Base-by-base conservation (phyloP, 2,329 filamentous ascomycete species). In the Orbilia quercus region DNA sequence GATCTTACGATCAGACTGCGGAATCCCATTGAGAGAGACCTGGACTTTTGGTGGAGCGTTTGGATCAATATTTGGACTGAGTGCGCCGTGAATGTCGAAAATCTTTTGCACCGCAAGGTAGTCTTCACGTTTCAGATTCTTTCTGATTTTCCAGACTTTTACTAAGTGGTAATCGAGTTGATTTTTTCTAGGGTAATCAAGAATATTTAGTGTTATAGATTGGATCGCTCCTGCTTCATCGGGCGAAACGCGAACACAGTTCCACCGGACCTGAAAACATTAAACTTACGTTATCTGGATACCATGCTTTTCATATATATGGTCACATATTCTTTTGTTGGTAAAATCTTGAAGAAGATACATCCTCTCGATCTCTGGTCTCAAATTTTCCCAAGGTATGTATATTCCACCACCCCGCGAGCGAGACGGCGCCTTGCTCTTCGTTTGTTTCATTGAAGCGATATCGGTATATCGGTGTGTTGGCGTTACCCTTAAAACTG, bases 101-200 rank as follows among this genome's bases (percentile, higher is more conserved):
- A 12, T 40, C n/a, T 40, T 36, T 23, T 59, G 55, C 1, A 28
- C 18, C 4, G 28, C 20, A 14, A 59, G 45, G 16, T 59, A 59
- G 14, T 59, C 55, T 38, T 36, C 55, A 7, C 44, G 28, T 38
- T 59, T 59, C 55, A 59, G 20, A 6, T 59, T 59, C 22, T 59
- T 59, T 2, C 55, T n/a, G 3, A 59, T 48, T 38, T 59, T 59
- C 55, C 55, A 59, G 2, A 36, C 45, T 20, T 59, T 48, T 5
- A 47, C 2, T 12, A 45, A 4, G 16, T 48, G 42, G 14, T 59
- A 59, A 34, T 59, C 55, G 12, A 59, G 55, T 23, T 59, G 42
- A 6, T 28, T 59, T 36, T 59, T 38, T 1, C 55, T 59, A 5
- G 1, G 28, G n/a, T n/a, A n/a, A n/a, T n/a, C n/a, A n/a, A n/a